These are phyloP conservation scores for Chaetomium globosum DNA, from an alignment of 2,329 filamentous ascomycete species.

Conservation along the genomic window DNA sequence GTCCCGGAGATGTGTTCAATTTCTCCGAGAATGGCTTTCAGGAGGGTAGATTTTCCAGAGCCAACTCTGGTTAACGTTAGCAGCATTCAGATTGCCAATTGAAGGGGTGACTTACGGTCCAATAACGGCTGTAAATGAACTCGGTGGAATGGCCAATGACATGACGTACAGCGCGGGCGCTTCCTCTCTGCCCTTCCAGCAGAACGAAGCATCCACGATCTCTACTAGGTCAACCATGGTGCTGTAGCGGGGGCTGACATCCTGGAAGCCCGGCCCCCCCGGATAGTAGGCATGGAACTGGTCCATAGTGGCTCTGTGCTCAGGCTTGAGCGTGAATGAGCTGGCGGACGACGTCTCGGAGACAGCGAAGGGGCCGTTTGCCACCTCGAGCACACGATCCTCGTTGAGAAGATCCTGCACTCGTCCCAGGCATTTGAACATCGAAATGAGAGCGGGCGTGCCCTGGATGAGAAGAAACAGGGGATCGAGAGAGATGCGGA, in stretches of 20 bases:
- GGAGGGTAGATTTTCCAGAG: constrained; percentile 33
- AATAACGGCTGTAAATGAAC: constrained; percentile 23
- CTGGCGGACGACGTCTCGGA: constrained; percentile 16
- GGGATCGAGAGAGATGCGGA: constrained; percentile 24
- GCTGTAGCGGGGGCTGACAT: not conserved
- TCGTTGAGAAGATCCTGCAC: constrained; percentile 23
- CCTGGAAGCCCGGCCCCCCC: not conserved
- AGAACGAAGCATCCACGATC: constrained; percentile 25
- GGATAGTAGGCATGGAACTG: constrained; percentile 14
- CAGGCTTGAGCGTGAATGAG: constrained; percentile 10
- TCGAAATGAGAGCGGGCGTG: constrained; percentile 21
- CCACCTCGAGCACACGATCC: constrained; percentile 15
- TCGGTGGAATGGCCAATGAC: constrained; percentile 9
- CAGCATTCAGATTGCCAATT: not conserved
- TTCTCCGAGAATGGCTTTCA: constrained; percentile 34
- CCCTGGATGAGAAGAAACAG: constrained; percentile 24
- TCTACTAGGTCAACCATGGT: constrained; percentile 17
- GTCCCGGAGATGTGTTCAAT: constrained; percentile 23
- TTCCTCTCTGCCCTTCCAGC: constrained; percentile 17
- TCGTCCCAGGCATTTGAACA: constrained; percentile 26
- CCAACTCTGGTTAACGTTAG: constrained; percentile 25
- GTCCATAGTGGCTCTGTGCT: constrained; percentile 3
- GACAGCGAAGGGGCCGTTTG: constrained; percentile 3
- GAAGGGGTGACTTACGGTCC: constrained; percentile 13
- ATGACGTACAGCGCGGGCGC: constrained; percentile 19